Conservation (phyloP, 208 protist species). For the Porcisia deanei region DNA sequence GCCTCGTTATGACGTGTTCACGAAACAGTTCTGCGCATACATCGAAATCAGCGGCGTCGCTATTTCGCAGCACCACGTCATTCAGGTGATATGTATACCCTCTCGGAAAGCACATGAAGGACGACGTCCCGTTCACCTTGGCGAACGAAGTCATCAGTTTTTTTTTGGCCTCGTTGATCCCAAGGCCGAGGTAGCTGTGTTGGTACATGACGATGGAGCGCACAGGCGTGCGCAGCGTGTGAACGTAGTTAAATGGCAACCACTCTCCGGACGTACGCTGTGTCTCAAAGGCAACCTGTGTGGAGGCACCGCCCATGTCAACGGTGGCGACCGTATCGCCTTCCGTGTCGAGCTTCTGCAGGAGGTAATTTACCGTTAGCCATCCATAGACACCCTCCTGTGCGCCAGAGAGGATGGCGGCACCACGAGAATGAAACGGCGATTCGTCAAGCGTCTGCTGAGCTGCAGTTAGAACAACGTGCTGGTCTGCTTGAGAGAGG, state of each 20-base stretch:
- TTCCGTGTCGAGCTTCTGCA: slow-evolving; percentile 24
- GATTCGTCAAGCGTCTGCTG: slow-evolving; percentile 19
- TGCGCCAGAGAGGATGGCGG: slow-evolving; percentile 55
- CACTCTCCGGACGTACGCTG: slow-evolving; percentile 25
- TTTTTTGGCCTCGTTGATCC: slow-evolving; percentile 64
- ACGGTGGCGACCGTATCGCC: slow-evolving; percentile 39
- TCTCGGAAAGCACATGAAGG: slow-evolving; percentile 32
- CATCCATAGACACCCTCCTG: slow-evolving; percentile 83
- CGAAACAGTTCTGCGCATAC: slow-evolving; percentile 25
- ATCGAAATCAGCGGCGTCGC: slow-evolving; percentile 26
- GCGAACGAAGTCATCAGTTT: slow-evolving; percentile 19
- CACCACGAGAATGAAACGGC: slow-evolving; percentile 39
- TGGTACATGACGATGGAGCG: slow-evolving; percentile 47
- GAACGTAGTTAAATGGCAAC: slow-evolving; percentile 46
- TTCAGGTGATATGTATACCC: slow-evolving; percentile 15
- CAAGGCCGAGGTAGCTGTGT: slow-evolving; percentile 82
- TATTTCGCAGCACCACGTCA: slow-evolving; percentile 19
- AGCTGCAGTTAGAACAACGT: slow-evolving; percentile 35
- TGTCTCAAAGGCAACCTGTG: slow-evolving; percentile 76
- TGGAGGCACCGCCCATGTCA: slow-evolving; percentile 85
- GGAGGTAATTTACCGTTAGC: slow-evolving; percentile 86
- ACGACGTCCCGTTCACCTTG: slow-evolving; percentile 9
- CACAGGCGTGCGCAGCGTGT: slow-evolving; percentile 25
- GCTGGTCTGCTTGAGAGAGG: slow-evolving; percentile 27
- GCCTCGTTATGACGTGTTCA: slow-evolving; percentile 19